Base-by-base conservation (phyloP, 805 yeast species). In the Kluyveromyces nonfermentans region DNA sequence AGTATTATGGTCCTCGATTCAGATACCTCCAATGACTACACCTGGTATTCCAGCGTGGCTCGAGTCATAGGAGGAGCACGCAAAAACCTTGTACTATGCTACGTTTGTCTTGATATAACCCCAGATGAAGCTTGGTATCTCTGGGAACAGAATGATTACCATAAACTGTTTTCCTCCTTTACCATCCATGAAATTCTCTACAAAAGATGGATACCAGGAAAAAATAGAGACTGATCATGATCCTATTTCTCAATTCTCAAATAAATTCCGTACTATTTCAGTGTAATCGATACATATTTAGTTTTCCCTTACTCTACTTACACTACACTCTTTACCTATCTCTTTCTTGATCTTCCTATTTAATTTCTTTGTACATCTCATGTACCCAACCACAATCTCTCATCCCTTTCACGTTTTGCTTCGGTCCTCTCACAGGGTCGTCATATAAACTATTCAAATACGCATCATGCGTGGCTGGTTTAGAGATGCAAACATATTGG, bases 21-120 rank as follows among this genome's bases (percentile, higher is more conserved):
- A 22, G 50, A 49, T 1, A 51, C 43, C 8, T 43, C 63, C 0
- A 63, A 57, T 31, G 70, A 62, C 46, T 78, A 77, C 74, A 71
- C 69, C 57, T 82, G 89, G 77, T 70, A 76, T 42, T 78, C 86
- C 3, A 73, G 87, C 2, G 60, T 78, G 20, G 79, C 82, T 37
- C 74, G 99, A 46, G 96, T 93, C 1, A 77, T 86, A 36, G 84
- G 94, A 0, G 85, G 89, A 17, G 97, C 93, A 10, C 80, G 80
- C 55, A 93, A 93, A 68, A 78, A 78, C 7, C 63, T 89, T 50
- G 74, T 89, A 1, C 55, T 87, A 33, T 75, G 76, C 35, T 86
- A 75, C 60, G 85, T 93, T 8, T 77, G 76, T 33, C 56, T 66
- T 10, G 83, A 88, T 2, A 35, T 47, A 0, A 50, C 65, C n/a